Evolutionary conservation across 495 filamentous ascomycete genomes (phyloP).

Genomic region (Talaromyces thailandensis): DNA sequence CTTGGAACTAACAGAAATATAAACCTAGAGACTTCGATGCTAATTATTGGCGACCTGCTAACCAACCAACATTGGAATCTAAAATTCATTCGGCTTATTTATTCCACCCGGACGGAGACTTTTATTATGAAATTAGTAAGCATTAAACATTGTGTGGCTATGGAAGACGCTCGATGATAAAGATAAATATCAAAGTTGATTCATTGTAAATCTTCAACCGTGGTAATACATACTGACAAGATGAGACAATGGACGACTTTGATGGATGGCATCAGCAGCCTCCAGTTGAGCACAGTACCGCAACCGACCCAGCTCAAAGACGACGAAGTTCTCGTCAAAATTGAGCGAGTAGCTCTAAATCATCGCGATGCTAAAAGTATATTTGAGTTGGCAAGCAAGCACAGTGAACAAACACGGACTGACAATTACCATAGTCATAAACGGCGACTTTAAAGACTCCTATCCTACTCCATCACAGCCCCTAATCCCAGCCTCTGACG

Average conservation of each 20-base stretch:
- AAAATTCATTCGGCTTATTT: not conserved
- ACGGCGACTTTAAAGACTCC: not conserved
- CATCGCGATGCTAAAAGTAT: not conserved
- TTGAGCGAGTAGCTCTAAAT: not conserved
- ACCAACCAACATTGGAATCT: not conserved
- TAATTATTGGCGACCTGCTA: not conserved
- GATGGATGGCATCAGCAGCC: not conserved
- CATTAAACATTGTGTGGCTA: not conserved
- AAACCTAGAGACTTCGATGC: not conserved
- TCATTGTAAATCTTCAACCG: not conserved
- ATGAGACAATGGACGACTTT: not conserved
- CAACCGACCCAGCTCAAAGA: not conserved
- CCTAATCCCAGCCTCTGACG: not conserved
- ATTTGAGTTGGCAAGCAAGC: not conserved
- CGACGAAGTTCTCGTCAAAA: not conserved
- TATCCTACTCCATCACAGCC: not conserved
- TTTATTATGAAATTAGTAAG: not conserved
- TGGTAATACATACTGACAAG: not conserved
- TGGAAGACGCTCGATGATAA: not conserved
- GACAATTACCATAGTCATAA: not conserved
- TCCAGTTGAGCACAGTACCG: not conserved
- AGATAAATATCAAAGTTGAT: not conserved
- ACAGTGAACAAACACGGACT: not conserved
- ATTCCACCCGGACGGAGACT: not conserved
- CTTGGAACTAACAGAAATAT: not conserved